Percentiles rank a stretch among this genome's conserved stretches.
phyloP scores from a whole-genome alignment of 345 rosid species.

The Odontarrhena argentea region DNA sequence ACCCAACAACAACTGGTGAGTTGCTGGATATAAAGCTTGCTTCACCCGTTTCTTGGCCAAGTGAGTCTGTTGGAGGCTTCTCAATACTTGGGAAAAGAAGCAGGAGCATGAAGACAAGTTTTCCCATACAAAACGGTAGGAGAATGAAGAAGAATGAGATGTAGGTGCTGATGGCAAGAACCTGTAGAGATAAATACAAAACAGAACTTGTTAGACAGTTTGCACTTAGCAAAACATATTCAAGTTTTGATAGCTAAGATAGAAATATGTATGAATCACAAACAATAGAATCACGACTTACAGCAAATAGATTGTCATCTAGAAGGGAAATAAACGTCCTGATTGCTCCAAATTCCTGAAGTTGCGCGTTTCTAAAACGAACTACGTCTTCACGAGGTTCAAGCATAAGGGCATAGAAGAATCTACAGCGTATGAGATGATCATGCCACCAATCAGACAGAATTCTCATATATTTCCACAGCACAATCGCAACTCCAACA shows the following conservation, averaged over 20 bases:
- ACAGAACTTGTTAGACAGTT: background rate
- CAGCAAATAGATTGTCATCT: slow-evolving; percentile 19
- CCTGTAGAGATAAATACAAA: slow-evolving; percentile 1
- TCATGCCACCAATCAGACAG: slow-evolving; percentile 24
- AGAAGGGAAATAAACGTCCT: slow-evolving; percentile 14
- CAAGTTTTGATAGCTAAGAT: too few species aligned
- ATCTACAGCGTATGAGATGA: background rate
- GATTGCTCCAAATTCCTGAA: slow-evolving; percentile 21
- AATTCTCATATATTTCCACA: background rate
- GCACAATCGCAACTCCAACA: background rate
- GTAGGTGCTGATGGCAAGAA: slow-evolving; percentile 19
- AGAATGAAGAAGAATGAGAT: slow-evolving; percentile 4
- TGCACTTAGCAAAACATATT: background rate
- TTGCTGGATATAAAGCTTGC: background rate
- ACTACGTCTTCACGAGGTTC: background rate
- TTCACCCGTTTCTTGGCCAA: background rate
- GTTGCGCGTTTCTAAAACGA: background rate
- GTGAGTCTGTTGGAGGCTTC: background rate
- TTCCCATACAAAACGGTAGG: slow-evolving; percentile 22
- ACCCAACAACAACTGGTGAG: background rate
- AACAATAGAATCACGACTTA: background rate
- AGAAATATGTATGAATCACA: background rate
- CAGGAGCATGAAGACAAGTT: background rate
- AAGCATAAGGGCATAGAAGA: background rate
- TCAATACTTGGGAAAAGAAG: too few species aligned